Evolutionary conservation across 176 grass and related monocot genomes (phyloP).

Genomic region (Hordeum vulgare): DNA sequence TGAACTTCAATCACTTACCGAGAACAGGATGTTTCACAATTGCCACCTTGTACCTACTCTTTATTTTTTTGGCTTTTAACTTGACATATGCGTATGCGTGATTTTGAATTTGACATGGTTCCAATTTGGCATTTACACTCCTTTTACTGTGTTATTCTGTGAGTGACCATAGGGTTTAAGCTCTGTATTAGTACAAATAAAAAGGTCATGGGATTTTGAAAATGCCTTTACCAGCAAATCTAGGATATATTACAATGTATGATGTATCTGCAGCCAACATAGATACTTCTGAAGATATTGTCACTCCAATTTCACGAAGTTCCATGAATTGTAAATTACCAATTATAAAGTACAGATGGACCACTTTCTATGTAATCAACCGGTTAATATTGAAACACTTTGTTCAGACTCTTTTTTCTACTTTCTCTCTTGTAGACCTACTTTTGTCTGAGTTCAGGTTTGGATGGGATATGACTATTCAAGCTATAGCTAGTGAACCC

Average conservation of each 20-base stretch:
- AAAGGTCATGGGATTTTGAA: background rate
- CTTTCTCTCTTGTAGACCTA: conserved; percentile 43
- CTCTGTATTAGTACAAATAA: background rate
- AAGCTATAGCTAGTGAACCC: conserved; percentile 61
- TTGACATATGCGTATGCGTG: background rate
- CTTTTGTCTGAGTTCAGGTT: conserved; percentile 88
- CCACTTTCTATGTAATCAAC: conserved; percentile 1
- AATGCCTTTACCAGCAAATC: background rate
- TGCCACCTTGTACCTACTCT: background rate
- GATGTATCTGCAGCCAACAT: background rate
- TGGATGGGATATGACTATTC: conserved; percentile 78
- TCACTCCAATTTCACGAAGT: background rate
- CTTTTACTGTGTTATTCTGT: background rate
- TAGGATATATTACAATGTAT: background rate
- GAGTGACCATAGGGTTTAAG: background rate
- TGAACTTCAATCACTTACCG: conserved; percentile 30
- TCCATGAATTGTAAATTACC: background rate
- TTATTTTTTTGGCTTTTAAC: background rate
- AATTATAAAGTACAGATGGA: background rate
- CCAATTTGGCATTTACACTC: background rate
- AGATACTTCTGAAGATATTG: background rate
- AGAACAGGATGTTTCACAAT: background rate
- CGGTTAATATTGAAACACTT: background rate
- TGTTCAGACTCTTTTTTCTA: background rate
- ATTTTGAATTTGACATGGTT: background rate